These are phyloP conservation scores for Cladophialophora psammophila DNA, from an alignment of 2,329 filamentous ascomycete genomes.

Conservation along the genomic window DNA sequence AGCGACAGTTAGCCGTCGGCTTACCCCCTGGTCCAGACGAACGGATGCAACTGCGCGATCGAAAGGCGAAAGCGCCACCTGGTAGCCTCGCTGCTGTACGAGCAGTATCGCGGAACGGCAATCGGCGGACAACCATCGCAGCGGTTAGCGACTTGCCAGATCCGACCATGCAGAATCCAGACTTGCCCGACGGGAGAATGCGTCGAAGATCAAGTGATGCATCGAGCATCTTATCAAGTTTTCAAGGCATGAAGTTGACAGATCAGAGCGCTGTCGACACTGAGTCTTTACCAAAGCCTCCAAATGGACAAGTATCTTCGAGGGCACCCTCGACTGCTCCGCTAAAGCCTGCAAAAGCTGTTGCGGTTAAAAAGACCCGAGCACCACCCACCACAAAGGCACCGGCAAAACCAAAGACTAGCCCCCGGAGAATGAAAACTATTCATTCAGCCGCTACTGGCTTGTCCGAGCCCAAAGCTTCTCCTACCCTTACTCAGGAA, in stretches of 20 bases:
- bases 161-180: constrained; percentile 36
- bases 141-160: constrained; percentile 58
- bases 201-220: constrained; percentile 45
- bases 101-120: constrained; percentile 52
- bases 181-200: constrained; percentile 29
- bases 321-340: constrained; percentile 37
- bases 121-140: constrained; percentile 69
- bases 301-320: constrained; percentile 22
- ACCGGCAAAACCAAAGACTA: constrained; percentile 46
- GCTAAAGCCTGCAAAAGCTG: constrained; percentile 45
- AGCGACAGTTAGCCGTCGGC: constrained; percentile 66
- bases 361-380: constrained; percentile 68
- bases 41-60: constrained; percentile 75
- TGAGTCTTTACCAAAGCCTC: constrained; percentile 1
- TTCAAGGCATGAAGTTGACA: constrained; percentile 43
- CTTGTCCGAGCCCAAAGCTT: background rate
- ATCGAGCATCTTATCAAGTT: constrained; percentile 41
- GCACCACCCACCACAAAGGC: constrained; percentile 54
- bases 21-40: constrained; percentile 56
- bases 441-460: background rate
- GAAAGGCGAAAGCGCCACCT: constrained; percentile 61
- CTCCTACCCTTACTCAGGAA: constrained; percentile 4
- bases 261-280: constrained; percentile 29
- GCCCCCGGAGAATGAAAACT: constrained; percentile 46
- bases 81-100: constrained; percentile 63